A percentile compares a stretch with the other conserved stretches of the same genome.
Evolutionary conservation across 139 green algal species (phyloP).

Genomic region (Protoeuglena noctilucae): DNA sequence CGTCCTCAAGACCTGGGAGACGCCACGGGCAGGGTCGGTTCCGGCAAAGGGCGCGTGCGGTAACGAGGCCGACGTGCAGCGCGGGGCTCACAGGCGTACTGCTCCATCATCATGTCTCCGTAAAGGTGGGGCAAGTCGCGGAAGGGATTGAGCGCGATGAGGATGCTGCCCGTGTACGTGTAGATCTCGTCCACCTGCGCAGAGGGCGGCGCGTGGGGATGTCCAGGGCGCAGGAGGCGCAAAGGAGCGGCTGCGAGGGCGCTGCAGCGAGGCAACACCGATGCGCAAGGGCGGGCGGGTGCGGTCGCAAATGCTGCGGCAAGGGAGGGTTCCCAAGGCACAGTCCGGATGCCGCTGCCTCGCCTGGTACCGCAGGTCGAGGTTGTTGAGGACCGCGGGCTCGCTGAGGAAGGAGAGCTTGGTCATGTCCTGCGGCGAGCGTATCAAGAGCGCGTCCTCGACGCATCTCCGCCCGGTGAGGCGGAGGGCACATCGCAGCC

Average conservation of each 20-base stretch:
- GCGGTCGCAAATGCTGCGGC: too few relatives aligned
- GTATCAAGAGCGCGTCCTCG: background rate
- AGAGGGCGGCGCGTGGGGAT: too few relatives aligned
- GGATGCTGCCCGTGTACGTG: constrained; percentile 80
- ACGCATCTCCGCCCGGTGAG: background rate
- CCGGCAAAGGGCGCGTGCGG: constrained; percentile 34
- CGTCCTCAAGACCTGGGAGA: constrained; percentile 20
- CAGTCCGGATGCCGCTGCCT: too few relatives aligned
- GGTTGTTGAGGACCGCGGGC: constrained; percentile 82
- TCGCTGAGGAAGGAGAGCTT: constrained; percentile 93
- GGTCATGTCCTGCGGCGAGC: constrained; percentile 99
- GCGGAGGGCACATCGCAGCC: background rate
- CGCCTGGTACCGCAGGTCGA: constrained; percentile 67
- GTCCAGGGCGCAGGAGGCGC: too few relatives aligned
- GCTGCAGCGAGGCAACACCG: too few relatives aligned
- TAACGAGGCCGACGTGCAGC: too few relatives aligned
- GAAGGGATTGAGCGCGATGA: constrained; percentile 90
- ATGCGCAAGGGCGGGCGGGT: too few relatives aligned
- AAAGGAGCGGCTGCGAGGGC: too few relatives aligned
- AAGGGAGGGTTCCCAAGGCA: too few relatives aligned
- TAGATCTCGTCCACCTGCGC: constrained; percentile 81
- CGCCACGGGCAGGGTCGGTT: constrained; percentile 27
- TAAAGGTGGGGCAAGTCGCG: constrained; percentile 64
- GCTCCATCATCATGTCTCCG: constrained; percentile 80
- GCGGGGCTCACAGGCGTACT: constrained; percentile 35